Base-by-base conservation (phyloP, 2,329 filamentous ascomycete genomes). In the Neoscytalidium dimidiatum region DNA sequence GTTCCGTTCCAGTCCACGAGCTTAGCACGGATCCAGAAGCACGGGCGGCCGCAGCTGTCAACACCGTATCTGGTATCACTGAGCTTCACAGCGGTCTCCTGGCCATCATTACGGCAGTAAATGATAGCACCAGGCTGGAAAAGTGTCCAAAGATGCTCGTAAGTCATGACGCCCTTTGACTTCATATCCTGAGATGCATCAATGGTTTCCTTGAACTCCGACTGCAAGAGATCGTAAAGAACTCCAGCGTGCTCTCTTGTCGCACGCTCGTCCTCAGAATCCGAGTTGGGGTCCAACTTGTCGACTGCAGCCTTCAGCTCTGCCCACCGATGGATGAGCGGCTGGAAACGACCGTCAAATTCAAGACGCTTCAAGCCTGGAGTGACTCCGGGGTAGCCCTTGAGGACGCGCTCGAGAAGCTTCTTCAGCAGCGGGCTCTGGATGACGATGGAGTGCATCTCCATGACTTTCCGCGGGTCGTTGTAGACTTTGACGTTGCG, bases 251-350 rank as follows among this genome's bases (percentile, higher is more conserved):
- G 79, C 44, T 73, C 70, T 60, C 77, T 76, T 14, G 72, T 77
- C 19, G 69, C 73, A 3, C 74, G 21, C 70, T 74, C 4, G 69
- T 71, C 43, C 71, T 69, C 23, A 69, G 68, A 43, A 72, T 67
- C 44, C 69, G 62, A 38, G 1, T 56, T 31, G n/a, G 38, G 19
- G 4, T 64, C 41, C 41, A 64, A 49, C 60, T 44, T 49, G 17
- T 48, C 68, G 46, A 11, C 65, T 11, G 53, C 53, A 14, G 31
- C 17, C 52, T 49, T 57, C 1, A 81, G 68, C 44, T 77, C 73
- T 0, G 72, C 77, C 87, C 88, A 91, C 33, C 88, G 83, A 74
- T 92, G 88, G 44, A 90, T 85, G 56, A 92, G 85, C 0, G 86
- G 85, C 68, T 85, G 78, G 67, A 90, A 91, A 0, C 86, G 86